Conservation (phyloP, 345 rosid genomes). For the Euphorbia pulcherrima region DNA sequence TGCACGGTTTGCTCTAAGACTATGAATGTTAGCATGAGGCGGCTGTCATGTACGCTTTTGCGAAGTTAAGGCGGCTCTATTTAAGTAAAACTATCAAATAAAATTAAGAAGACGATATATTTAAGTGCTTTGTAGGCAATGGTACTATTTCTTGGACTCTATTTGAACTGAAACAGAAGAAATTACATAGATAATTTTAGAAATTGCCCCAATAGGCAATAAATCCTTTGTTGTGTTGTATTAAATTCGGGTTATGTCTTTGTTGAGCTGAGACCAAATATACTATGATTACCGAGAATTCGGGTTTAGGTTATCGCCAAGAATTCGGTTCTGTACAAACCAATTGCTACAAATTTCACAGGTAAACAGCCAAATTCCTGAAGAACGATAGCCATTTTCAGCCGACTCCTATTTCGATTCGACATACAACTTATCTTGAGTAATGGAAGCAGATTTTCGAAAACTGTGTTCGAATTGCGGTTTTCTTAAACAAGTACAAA, state of each 20-base stretch:
- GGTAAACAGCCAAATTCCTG: background rate
- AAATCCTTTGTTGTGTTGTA: background rate
- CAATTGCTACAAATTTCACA: background rate
- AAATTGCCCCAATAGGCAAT: background rate
- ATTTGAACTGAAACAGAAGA: background rate
- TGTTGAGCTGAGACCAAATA: too few relatives aligned
- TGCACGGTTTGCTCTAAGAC: too few relatives aligned
- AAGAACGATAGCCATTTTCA: too few relatives aligned
- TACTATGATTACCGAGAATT: too few relatives aligned
- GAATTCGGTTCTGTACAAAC: background rate
- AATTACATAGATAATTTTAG: background rate
- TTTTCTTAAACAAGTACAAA: too few relatives aligned
- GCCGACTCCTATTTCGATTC: background rate
- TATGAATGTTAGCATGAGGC: too few relatives aligned
- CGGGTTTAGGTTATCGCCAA: too few relatives aligned
- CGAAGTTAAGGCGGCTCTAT: too few relatives aligned
- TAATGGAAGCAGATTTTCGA: background rate
- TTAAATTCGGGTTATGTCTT: too few relatives aligned
- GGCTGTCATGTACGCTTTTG: too few relatives aligned
- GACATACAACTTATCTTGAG: background rate
- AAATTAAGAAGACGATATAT: background rate
- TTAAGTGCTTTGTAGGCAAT: slow-evolving; percentile 17
- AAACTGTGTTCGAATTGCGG: background rate
- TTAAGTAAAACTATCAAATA: too few relatives aligned
- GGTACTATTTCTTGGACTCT: background rate